Conservation (phyloP, 441 rosid species). For the Corymbia calophylla region DNA sequence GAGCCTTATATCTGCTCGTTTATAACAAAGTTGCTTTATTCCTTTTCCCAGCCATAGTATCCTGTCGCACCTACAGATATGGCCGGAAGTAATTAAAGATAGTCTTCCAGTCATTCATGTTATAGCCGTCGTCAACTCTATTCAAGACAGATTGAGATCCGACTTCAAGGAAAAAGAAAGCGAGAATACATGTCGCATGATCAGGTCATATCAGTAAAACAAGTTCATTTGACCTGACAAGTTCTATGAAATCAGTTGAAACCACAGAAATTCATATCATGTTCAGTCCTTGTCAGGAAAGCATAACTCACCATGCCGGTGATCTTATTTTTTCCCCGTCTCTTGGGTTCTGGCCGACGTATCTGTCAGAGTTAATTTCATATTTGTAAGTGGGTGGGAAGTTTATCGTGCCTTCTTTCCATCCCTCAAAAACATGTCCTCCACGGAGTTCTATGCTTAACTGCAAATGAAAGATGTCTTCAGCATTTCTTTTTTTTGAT, state of each 20-base stretch:
- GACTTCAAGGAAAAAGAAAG: background rate
- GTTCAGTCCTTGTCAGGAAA: background rate
- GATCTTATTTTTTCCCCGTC: constrained; percentile 96
- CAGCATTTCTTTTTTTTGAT: background rate
- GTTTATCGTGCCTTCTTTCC: constrained; percentile 82
- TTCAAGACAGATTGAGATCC: background rate
- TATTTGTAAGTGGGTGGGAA: constrained; percentile 97
- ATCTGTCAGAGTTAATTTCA: constrained; percentile 70
- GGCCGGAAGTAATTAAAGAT: background rate
- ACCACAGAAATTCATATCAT: background rate
- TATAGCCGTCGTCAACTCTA: background rate
- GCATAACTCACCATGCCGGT: constrained; percentile 74
- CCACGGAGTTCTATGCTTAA: constrained; percentile 57
- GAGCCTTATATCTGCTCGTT: constrained; percentile 47
- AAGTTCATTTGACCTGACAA: background rate
- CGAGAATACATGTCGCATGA: background rate
- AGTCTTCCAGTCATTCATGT: background rate
- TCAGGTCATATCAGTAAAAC: background rate
- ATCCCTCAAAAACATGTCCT: constrained; percentile 91
- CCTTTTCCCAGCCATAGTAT: constrained; percentile 89
- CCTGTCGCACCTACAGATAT: constrained; percentile 75
- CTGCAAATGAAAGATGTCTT: constrained; percentile 25
- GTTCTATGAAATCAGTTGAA: background rate
- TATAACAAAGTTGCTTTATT: constrained; percentile 73
- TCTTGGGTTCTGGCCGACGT: constrained; percentile 64